Evolutionary conservation across 768 basidiomycete species (phyloP).

Genomic region (Kondoa subrosea): DNA sequence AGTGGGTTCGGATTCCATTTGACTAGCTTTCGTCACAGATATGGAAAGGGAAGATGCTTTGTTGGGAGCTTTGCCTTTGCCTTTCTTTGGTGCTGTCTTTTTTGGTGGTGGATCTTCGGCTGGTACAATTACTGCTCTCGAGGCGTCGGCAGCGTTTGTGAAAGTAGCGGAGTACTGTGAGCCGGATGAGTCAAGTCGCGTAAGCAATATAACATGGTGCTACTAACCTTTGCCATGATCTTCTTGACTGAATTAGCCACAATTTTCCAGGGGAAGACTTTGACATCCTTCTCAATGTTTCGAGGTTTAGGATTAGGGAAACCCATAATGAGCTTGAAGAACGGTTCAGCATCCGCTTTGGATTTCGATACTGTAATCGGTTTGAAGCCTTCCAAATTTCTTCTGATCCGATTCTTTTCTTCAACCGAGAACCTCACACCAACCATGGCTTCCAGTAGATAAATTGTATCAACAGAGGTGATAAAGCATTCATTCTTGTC

Average conservation of each 20-base stretch:
- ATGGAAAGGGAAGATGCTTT: not conserved
- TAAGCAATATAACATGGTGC: no score
- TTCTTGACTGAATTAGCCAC: slow-evolving; percentile 35
- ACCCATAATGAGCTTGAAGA: slow-evolving; percentile 92
- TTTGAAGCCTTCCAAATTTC: slow-evolving; percentile 81
- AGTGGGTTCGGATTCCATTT: not conserved
- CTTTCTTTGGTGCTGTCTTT: no score
- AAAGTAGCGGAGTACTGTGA: slow-evolving; percentile 3
- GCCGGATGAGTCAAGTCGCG: not conserved
- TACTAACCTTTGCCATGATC: slow-evolving; percentile 34
- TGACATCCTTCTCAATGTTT: slow-evolving; percentile 91
- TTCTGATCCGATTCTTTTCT: slow-evolving; percentile 88
- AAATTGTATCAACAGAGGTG: slow-evolving; percentile 91
- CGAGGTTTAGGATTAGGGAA: slow-evolving; percentile 83
- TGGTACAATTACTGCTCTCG: not conserved
- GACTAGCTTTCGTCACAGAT: not conserved
- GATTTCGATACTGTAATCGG: slow-evolving; percentile 81
- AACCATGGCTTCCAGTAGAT: slow-evolving; percentile 63
- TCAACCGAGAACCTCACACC: slow-evolving; percentile 70
- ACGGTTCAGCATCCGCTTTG: slow-evolving; percentile 58
- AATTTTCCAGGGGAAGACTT: slow-evolving; percentile 39
- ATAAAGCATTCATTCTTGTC: slow-evolving; percentile 62
- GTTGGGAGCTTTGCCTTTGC: not conserved
- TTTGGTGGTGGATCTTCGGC: not conserved
- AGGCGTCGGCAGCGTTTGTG: not conserved